Evolutionary conservation across 2,329 filamentous ascomycete species (phyloP).

Genomic region (Pseudogymnoascus destructans): DNA sequence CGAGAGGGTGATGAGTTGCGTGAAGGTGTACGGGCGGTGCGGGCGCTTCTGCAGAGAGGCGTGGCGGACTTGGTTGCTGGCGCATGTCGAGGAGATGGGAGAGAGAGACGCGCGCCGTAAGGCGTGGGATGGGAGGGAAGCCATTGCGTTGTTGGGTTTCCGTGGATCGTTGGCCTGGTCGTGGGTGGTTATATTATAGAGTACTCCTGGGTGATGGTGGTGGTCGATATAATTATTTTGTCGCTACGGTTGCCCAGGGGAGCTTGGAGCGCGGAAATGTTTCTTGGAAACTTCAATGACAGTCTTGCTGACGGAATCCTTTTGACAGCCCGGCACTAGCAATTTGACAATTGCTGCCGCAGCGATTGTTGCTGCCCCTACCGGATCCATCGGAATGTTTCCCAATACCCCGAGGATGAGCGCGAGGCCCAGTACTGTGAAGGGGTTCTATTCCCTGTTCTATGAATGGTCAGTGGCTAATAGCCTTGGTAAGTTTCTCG

Average conservation of each 20-base stretch:
- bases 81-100: conserved; percentile 5
- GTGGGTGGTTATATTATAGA: not conserved
- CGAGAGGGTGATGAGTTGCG: conserved; percentile 84
- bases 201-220: not conserved
- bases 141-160: conserved; percentile 14
- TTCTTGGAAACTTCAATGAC: conserved; percentile 12
- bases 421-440: not conserved
- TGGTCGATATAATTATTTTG: conserved; percentile 10
- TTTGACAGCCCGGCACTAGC: conserved; percentile 4
- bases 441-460: conserved; percentile 3
- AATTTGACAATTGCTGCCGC: conserved; percentile 9
- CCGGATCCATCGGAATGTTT: not conserved
- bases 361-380: not conserved
- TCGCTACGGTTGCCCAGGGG: conserved; percentile 14
- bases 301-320: not conserved
- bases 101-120: conserved; percentile 15
- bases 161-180: conserved; percentile 9
- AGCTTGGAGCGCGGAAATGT: conserved; percentile 12
- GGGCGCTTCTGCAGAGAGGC: conserved; percentile 78
- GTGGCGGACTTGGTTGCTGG: conserved; percentile 37
- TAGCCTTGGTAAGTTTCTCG: not conserved
- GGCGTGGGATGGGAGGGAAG: conserved; percentile 15
- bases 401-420: not conserved
- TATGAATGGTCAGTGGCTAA: conserved; percentile 9
- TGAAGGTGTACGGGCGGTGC: conserved; percentile 91